A percentile compares a stretch with the other conserved stretches of the same genome.
These are phyloP conservation scores for Anthostomella pinea DNA, from an alignment of 2,329 filamentous ascomycete genomes.

Conservation along the genomic window DNA sequence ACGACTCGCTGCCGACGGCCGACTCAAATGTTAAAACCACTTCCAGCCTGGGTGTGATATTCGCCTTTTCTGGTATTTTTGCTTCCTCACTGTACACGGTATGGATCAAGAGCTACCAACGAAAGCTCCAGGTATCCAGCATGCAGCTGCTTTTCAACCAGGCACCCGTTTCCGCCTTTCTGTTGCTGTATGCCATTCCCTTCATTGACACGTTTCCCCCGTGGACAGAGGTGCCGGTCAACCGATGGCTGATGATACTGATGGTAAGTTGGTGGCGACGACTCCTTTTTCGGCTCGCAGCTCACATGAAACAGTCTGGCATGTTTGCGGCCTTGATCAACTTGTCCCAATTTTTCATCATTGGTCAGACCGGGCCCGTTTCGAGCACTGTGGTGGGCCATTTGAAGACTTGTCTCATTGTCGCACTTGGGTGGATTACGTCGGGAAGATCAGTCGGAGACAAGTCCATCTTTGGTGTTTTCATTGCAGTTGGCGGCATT, in stretches of 20 bases:
- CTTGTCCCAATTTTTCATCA: slow-evolving; percentile 61
- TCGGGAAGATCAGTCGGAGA: slow-evolving; percentile 55
- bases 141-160: slow-evolving; percentile 70
- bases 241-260: slow-evolving; percentile 56
- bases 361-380: slow-evolving; percentile 60
- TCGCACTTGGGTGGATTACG: slow-evolving; percentile 59
- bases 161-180: slow-evolving; percentile 58
- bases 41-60: slow-evolving; percentile 57
- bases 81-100: slow-evolving; percentile 67
- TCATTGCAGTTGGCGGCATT: slow-evolving; percentile 56
- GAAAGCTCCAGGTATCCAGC: slow-evolving; percentile 62
- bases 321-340: slow-evolving; percentile 64
- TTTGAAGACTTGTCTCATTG: slow-evolving; percentile 63
- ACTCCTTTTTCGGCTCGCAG: not conserved
- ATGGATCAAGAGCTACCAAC: slow-evolving; percentile 65
- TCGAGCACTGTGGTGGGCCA: slow-evolving; percentile 66
- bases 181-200: slow-evolving; percentile 64
- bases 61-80: slow-evolving; percentile 62
- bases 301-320: slow-evolving; percentile 49
- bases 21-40: slow-evolving; percentile 53
- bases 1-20: slow-evolving; percentile 55
- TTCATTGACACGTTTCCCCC: slow-evolving; percentile 62
- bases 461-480: slow-evolving; percentile 52
- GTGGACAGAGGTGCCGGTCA: slow-evolving; percentile 49
- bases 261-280: slow-evolving; percentile 42